These are phyloP conservation scores for Drechslerella coelobrocha DNA, from an alignment of 2,329 filamentous ascomycete species.

Conservation along the genomic window DNA sequence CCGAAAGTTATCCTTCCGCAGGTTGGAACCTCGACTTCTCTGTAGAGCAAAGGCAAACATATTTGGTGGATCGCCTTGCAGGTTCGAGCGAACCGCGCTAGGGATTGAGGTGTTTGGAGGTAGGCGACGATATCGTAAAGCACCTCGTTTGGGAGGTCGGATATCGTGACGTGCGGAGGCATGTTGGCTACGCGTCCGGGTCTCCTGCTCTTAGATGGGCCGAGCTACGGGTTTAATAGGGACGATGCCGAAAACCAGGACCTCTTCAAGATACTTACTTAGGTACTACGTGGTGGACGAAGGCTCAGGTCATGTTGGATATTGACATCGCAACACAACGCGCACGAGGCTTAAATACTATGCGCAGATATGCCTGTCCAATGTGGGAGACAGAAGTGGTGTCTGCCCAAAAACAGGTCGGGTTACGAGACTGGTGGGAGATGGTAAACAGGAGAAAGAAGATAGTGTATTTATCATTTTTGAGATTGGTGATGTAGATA, in stretches of 20 bases:
- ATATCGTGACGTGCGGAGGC: too few relatives aligned
- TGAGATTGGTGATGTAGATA: too few relatives aligned
- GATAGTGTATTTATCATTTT: too few relatives aligned
- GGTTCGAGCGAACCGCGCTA: background rate
- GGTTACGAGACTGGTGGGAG: too few relatives aligned
- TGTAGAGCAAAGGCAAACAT: constrained; percentile 1
- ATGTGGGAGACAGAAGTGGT: background rate
- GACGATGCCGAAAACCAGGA: background rate
- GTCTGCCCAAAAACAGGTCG: background rate
- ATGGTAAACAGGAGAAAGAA: too few relatives aligned
- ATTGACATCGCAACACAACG: constrained; percentile 5
- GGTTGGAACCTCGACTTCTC: constrained; percentile 12
- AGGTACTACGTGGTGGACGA: background rate
- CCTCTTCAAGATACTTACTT: background rate
- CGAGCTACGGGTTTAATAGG: too few relatives aligned
- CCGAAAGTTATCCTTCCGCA: constrained; percentile 7
- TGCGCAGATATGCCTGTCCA: too few relatives aligned
- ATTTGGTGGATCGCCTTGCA: constrained; percentile 4
- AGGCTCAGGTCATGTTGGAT: constrained; percentile 28
- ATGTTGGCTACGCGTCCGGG: too few relatives aligned
- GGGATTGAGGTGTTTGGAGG: background rate
- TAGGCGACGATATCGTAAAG: background rate
- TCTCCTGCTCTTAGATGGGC: too few relatives aligned
- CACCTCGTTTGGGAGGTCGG: too few relatives aligned
- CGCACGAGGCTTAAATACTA: too few relatives aligned